Conservation (phyloP, 2,329 filamentous ascomycete species). For the Cladophialophora immunda region DNA sequence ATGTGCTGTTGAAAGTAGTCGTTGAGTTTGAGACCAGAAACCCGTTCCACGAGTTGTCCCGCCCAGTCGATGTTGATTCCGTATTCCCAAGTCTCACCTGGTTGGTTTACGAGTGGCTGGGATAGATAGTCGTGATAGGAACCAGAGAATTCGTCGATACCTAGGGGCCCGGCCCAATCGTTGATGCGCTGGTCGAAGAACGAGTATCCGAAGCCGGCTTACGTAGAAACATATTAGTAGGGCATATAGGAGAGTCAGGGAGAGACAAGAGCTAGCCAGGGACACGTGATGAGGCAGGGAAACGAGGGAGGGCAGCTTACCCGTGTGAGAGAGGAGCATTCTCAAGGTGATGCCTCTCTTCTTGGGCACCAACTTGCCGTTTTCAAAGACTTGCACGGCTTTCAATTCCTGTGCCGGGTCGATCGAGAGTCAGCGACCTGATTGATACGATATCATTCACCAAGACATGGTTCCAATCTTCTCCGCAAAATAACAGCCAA, state of each 20-base stretch:
- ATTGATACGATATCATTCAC: not conserved
- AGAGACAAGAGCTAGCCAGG: not conserved
- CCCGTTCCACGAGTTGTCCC: constrained; percentile 59
- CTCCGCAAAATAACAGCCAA: not conserved
- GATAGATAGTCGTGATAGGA: constrained; percentile 56
- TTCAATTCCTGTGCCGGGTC: constrained; percentile 53
- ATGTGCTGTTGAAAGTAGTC: constrained; percentile 61
- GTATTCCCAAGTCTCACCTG: constrained; percentile 70
- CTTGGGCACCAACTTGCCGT: constrained; percentile 47
- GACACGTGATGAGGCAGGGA: not conserved
- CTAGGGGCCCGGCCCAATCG: constrained; percentile 55
- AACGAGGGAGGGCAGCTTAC: constrained; percentile 34
- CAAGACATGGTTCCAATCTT: not conserved
- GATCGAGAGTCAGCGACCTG: not conserved
- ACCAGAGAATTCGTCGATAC: constrained; percentile 67
- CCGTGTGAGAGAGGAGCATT: constrained; percentile 61
- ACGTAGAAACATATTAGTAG: not conserved
- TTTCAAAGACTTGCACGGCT: constrained; percentile 55
- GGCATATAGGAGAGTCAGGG: not conserved
- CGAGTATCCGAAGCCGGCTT: constrained; percentile 54
- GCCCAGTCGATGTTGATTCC: constrained; percentile 66
- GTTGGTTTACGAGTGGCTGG: constrained; percentile 68
- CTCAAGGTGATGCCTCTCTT: constrained; percentile 58
- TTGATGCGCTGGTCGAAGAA: constrained; percentile 57
- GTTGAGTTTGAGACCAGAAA: constrained; percentile 55